These are phyloP conservation scores for Kandelia obovata DNA, from an alignment of 345 rosid species.

Conservation along the genomic window DNA sequence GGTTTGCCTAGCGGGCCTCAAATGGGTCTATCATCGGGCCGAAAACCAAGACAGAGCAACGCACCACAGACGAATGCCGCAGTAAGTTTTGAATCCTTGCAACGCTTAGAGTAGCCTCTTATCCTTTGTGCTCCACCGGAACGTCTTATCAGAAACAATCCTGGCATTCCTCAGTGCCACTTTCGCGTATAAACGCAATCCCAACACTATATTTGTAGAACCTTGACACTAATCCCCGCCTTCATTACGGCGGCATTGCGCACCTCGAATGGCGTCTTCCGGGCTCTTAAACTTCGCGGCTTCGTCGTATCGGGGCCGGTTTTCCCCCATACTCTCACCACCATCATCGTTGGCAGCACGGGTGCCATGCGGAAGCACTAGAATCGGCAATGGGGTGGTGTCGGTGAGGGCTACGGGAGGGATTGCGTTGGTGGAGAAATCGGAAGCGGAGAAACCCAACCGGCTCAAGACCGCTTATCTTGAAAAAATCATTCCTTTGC, in stretches of 20 bases:
- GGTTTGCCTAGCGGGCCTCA: no score
- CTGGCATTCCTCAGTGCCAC: no score
- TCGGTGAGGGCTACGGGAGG: slow-evolving; percentile 54
- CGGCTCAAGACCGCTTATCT: slow-evolving; percentile 68
- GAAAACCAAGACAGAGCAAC: no score
- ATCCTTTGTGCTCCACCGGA: no score
- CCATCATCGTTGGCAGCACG: slow-evolving; percentile 38
- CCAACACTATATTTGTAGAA: not conserved
- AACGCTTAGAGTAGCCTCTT: no score
- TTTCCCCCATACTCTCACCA: slow-evolving; percentile 28
- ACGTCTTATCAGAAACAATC: no score
- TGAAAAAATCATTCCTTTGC: slow-evolving; percentile 78
- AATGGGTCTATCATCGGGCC: no score
- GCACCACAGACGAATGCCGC: no score
- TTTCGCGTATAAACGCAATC: not conserved
- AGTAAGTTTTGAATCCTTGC: no score
- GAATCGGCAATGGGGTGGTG: slow-evolving; percentile 29
- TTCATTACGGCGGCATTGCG: not conserved
- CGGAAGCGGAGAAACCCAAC: slow-evolving; percentile 62
- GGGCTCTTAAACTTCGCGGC: slow-evolving; percentile 49
- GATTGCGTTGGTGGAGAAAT: slow-evolving; percentile 71
- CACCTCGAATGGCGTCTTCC: slow-evolving; percentile 42
- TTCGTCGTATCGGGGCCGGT: slow-evolving; percentile 56
- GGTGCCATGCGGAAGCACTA: slow-evolving; percentile 19
- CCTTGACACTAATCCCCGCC: not conserved